Evolutionary conservation across 768 basidiomycete genomes (phyloP).

Genomic region (Tephrocybe sp.): DNA sequence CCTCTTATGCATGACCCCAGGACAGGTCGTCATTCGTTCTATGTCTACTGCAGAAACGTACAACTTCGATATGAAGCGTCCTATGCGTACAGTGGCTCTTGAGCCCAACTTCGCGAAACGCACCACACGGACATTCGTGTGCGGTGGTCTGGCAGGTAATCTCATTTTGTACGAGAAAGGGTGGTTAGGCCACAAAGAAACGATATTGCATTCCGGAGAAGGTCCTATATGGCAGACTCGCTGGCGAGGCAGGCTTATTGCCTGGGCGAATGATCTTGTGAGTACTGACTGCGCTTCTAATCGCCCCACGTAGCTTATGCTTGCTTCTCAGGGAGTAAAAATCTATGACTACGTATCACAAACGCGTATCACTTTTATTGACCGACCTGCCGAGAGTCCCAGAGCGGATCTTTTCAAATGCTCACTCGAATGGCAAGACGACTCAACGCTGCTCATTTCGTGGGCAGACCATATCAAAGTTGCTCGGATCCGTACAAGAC

Average conservation of each 20-base stretch:
- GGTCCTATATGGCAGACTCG: constrained; percentile 93
- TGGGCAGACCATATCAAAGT: constrained; percentile 97
- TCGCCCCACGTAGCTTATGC: background rate
- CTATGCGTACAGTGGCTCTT: constrained; percentile 85
- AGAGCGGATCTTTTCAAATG: constrained; percentile 95
- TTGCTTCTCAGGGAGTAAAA: constrained; percentile 85
- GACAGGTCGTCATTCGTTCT: constrained; percentile 89
- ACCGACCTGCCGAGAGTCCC: constrained; percentile 79
- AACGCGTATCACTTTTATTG: constrained; percentile 81
- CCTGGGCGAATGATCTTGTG: constrained; percentile 95
- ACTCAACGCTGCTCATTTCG: constrained; percentile 83
- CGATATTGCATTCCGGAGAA: constrained; percentile 76
- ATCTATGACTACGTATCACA: constrained; percentile 85
- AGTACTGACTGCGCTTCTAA: constrained; percentile 20
- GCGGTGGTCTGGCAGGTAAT: constrained; percentile 88
- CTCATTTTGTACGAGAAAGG: constrained; percentile 92
- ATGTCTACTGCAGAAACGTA: constrained; percentile 78
- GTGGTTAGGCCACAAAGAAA: constrained; percentile 95
- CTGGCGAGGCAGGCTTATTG: constrained; percentile 86
- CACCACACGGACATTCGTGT: constrained; percentile 77
- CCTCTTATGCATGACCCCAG: constrained; percentile 42
- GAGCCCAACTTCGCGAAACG: constrained; percentile 89
- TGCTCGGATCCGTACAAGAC: constrained; percentile 70
- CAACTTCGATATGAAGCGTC: constrained; percentile 87
- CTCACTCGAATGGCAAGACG: constrained; percentile 89